Evolutionary conservation across 257 asterid species (phyloP).

Genomic region (Solanum microdontum): DNA sequence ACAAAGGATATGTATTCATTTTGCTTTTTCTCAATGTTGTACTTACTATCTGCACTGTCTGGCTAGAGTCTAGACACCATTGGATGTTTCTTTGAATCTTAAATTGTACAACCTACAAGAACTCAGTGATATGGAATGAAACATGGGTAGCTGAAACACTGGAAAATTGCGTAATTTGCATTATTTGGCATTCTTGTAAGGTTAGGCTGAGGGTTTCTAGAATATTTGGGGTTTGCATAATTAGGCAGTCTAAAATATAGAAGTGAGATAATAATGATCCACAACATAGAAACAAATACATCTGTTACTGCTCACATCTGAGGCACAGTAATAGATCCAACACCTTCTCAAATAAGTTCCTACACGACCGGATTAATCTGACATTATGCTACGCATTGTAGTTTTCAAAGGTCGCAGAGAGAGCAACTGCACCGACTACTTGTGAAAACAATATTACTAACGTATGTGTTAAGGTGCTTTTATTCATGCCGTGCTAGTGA

Average conservation of each 20-base stretch:
- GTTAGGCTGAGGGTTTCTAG: too few relatives aligned
- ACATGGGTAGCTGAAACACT: too few relatives aligned
- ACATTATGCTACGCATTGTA: constrained; percentile 8
- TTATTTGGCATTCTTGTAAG: too few relatives aligned
- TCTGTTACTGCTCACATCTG: constrained; percentile 27
- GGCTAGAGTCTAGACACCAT: not conserved
- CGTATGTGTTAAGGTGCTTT: not conserved
- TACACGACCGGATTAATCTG: constrained; percentile 21
- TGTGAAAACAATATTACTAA: not conserved
- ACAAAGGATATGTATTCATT: not conserved
- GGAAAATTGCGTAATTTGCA: too few relatives aligned
- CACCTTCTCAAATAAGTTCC: constrained; percentile 31
- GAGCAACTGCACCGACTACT: not conserved
- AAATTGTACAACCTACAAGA: too few relatives aligned
- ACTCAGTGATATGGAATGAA: too few relatives aligned
- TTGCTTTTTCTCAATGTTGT: not conserved
- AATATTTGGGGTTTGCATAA: too few relatives aligned
- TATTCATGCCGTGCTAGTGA: constrained; percentile 8
- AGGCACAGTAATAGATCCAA: constrained; percentile 41
- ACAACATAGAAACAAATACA: not conserved
- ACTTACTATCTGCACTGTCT: not conserved
- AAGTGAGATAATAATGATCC: too few relatives aligned
- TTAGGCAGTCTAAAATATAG: too few relatives aligned
- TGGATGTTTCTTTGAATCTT: not conserved
- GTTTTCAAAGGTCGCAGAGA: not conserved